A percentile compares a stretch with the other conserved stretches of the same genome.
These are phyloP conservation scores for Fusarium setosum DNA, from an alignment of 2,329 filamentous ascomycete species.

Conservation along the genomic window DNA sequence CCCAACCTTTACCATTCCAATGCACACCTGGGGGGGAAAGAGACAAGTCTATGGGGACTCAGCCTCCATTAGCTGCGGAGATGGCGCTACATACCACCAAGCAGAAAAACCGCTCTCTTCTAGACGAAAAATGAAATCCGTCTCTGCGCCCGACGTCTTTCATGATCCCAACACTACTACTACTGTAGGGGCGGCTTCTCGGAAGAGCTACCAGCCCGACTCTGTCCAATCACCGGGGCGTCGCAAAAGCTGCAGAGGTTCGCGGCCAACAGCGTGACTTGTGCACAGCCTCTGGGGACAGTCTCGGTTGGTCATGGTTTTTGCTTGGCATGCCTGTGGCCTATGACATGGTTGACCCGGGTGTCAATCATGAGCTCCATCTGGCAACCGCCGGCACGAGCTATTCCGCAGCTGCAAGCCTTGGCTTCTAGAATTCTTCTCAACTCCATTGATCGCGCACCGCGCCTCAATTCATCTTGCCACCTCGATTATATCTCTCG, in stretches of 20 bases:
- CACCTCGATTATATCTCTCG: slow-evolving; percentile 7
- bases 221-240: slow-evolving; percentile 17
- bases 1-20: not conserved
- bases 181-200: slow-evolving; percentile 13
- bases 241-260: slow-evolving; percentile 5
- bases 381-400: slow-evolving; percentile 22
- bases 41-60: too few relatives aligned
- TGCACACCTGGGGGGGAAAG: too few relatives aligned
- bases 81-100: slow-evolving; percentile 5
- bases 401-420: slow-evolving; percentile 1
- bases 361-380: slow-evolving; percentile 20
- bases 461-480: slow-evolving; percentile 20
- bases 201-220: slow-evolving; percentile 26
- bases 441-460: slow-evolving; percentile 1
- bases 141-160: slow-evolving; percentile 20
- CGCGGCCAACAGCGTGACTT: slow-evolving; percentile 19
- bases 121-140: not conserved
- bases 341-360: slow-evolving; percentile 5
- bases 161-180: slow-evolving; percentile 18
- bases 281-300: slow-evolving; percentile 29
- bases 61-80: slow-evolving; percentile 12
- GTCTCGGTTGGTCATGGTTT: slow-evolving; percentile 12
- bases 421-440: slow-evolving; percentile 32
- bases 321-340: slow-evolving; percentile 22
- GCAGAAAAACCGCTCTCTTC: not conserved